phyloP scores from a whole-genome alignment of 2,329 filamentous ascomycete species.

The Emergomyces pasteurianus region DNA sequence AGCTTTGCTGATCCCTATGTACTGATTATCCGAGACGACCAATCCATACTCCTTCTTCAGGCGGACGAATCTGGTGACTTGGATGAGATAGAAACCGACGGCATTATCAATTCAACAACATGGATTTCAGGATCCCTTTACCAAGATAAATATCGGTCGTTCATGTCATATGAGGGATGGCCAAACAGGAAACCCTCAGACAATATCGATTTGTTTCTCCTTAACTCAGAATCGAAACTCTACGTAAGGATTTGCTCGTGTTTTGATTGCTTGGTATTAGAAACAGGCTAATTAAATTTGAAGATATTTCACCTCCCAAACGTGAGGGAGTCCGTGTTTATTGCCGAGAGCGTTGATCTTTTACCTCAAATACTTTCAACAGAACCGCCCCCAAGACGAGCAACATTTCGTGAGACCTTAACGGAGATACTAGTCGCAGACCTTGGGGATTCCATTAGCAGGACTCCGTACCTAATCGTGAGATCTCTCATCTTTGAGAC shows the following conservation, averaged over 20 bases:
- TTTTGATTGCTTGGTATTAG: neutral
- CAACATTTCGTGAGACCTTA: constrained; percentile 58
- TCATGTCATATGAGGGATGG: constrained; percentile 28
- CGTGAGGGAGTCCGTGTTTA: constrained; percentile 57
- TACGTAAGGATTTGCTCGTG: constrained; percentile 45
- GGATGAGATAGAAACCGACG: constrained; percentile 62
- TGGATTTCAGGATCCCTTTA: constrained; percentile 83
- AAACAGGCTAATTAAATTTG: neutral
- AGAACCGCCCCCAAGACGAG: constrained; percentile 58
- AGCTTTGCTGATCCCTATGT: constrained; percentile 83
- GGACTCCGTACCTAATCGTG: constrained; percentile 71
- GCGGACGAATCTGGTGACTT: constrained; percentile 74
- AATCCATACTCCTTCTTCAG: constrained; percentile 64
- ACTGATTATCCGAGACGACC: constrained; percentile 71
- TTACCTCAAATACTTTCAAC: constrained; percentile 63
- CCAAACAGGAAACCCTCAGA: constrained; percentile 21
- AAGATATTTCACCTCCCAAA: constrained; percentile 68
- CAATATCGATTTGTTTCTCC: constrained; percentile 60
- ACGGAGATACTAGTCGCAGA: constrained; percentile 75
- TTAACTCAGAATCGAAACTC: constrained; percentile 62
- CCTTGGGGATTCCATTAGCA: constrained; percentile 61
- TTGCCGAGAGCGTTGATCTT: constrained; percentile 64
- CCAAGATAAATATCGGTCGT: constrained; percentile 48
- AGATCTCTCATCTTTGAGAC: constrained; percentile 23
- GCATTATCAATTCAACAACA: constrained; percentile 48